Evolutionary conservation across 192 early-diverging fungal species (phyloP), one percentile per base, ranked within the genome.

Genomic region (Kappamyces sp.): DNA sequence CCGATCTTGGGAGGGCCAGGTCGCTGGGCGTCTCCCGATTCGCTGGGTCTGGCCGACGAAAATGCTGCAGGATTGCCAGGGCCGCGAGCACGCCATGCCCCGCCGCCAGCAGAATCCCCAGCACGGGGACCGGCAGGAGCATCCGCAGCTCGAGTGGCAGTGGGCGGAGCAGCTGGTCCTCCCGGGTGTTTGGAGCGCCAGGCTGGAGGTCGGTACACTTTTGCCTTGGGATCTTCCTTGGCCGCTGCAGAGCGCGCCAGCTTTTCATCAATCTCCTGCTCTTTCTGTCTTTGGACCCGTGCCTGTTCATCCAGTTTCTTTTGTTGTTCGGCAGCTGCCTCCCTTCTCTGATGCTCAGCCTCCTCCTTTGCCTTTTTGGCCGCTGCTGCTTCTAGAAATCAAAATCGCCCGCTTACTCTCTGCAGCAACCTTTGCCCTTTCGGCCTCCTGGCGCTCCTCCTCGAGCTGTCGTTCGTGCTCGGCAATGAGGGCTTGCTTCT

Each of bases 401-500:
- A 55, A n/a, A 44, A 15, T 37, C 41, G 12, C n/a, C 55, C 59
- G 61, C 40, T 76, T 49, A 60, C 59, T 46, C 40, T 60, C 59
- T 5, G 59, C 59, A 7, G 43, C 59, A 35, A 60, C 47, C 40
- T 44, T 2, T 3, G 59, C 59, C 12, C 15, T 35, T 60, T 49
- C 59, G 1, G 31, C 71, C 8, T 47, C 41, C 8, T 63, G 67
- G 32, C 54, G 47, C n/a, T 61, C 40, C 32, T 73, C 73, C 36
- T 63, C 51, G 52, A 55, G 58, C 52, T 51, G 55, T n/a, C 35
- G 47, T 9, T 47, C 33, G 66, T 76, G 76, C 51, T 83, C 64
- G 46, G 79, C 78, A 51, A 88, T 80, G 47, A 90, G 78, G 31
- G 75, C 70, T 44, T 76, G 74, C 76, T 92, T 90, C 44, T 86